A percentile compares a stretch with the other conserved stretches of the same genome.
phyloP scores from a whole-genome alignment of 495 filamentous ascomycete species.

The Neurospora sp. region DNA sequence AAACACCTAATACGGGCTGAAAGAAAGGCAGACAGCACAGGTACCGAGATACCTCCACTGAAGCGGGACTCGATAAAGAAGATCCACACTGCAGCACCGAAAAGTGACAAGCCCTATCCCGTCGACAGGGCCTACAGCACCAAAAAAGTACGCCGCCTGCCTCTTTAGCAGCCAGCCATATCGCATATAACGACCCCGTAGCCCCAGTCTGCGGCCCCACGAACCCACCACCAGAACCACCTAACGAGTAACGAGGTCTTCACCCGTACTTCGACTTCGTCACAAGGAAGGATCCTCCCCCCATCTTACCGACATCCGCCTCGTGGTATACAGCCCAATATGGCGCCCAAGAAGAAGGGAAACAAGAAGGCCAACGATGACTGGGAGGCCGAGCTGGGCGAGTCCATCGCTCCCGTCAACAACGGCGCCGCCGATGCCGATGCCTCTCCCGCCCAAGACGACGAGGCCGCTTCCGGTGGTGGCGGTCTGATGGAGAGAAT shows the following conservation, averaged over 20 bases:
- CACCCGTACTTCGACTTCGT: not conserved
- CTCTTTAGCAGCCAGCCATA: not conserved
- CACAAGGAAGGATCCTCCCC: not conserved
- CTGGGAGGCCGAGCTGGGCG: conserved; percentile 95
- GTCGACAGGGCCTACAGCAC: not conserved
- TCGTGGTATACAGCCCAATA: conserved; percentile 24
- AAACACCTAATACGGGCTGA: not conserved
- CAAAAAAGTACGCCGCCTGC: not conserved
- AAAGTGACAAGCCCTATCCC: not conserved
- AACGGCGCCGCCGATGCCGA: conserved; percentile 28
- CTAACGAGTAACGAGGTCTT: not conserved
- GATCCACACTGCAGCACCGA: not conserved
- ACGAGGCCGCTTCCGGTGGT: conserved; percentile 34
- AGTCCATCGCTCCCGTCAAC: conserved; percentile 47
- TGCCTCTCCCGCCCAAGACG: conserved; percentile 37
- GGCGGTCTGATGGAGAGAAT: conserved; percentile 76
- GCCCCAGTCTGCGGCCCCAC: not conserved
- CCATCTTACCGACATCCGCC: not conserved
- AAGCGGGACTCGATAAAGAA: not conserved
- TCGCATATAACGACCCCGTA: not conserved
- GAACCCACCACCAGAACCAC: not conserved
- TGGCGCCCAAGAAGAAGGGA: conserved; percentile 92
- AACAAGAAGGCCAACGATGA: conserved; percentile 81
- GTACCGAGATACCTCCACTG: not conserved
- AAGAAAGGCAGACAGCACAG: not conserved